Evolutionary conservation across 768 basidiomycete species (phyloP), one percentile per base, ranked within the genome.

Genomic region (Calocera cornea): DNA sequence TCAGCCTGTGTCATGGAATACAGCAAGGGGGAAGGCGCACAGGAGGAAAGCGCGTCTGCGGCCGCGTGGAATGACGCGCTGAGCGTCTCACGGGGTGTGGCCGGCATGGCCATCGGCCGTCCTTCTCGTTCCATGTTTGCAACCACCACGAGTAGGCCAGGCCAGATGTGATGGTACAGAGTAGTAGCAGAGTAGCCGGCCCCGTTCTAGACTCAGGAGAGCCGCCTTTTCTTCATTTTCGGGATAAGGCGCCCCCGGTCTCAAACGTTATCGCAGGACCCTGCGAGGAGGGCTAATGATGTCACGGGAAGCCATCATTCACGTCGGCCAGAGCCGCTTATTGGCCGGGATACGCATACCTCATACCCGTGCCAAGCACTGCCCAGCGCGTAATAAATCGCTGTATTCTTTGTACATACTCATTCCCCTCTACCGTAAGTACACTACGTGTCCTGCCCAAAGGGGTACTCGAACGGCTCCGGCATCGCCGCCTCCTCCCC

Each of bases 401-500:
- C 36, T 38, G 36, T 38, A 38, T 38, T 38, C 36, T 38, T 38
- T 38, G 36, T 38, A 38, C 36, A 38, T 14, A 5, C 36, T 38
- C 36, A n/a, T 10, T 41, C 44, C 16, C 44, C 19, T 19, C 44
- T 47, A 24, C 7, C n/a, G n/a, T n/a, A n/a, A n/a, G n/a, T n/a
- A n/a, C n/a, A n/a, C 44, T 47, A 47, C 44, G 44, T 47, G 2
- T 64, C 47, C n/a, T 67, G 14, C n/a, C 24, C 34, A 34, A 64
- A 67, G n/a, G 60, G 67, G 34, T 69, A 69, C 67, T 71, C 66
- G 66, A 71, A 71, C 34, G 64, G 38, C 41, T 64, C 44, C 17
- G 69, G 69, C 69, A 70, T 66, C 2, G 29, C 60, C 33, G 69
- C 69, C 33, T 67, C 66, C 24, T 70, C 70, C 24, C 73, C 54